phyloP scores from a whole-genome alignment of 805 yeast species.

The Ogataea trehalophila region DNA sequence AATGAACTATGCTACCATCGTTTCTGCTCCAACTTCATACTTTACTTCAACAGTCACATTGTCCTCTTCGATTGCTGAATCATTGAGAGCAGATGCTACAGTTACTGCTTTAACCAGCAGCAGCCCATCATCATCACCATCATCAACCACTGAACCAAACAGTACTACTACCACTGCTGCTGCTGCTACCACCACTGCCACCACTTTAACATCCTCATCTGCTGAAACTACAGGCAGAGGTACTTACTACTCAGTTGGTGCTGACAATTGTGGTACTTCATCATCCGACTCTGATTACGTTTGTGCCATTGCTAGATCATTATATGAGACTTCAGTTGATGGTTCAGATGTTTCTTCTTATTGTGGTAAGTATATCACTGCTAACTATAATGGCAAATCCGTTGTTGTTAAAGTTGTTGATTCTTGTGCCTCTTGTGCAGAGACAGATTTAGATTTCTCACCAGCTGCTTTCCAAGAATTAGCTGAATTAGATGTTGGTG shows the following conservation, averaged over 20 bases:
- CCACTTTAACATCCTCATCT: constrained; percentile 1
- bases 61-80: background rate
- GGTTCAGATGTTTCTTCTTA: constrained; percentile 31
- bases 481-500: constrained; percentile 43
- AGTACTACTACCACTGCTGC: constrained; percentile 4
- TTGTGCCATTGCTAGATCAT: constrained; percentile 43
- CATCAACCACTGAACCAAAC: constrained; percentile 1
- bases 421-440: constrained; percentile 45
- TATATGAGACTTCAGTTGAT: constrained; percentile 30
- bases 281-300: constrained; percentile 39
- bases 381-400: constrained; percentile 41
- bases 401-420: constrained; percentile 52
- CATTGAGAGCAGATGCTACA: constrained; percentile 1
- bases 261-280: constrained; percentile 48
- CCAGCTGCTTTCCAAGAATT: constrained; percentile 46
- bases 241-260: constrained; percentile 41
- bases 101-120: constrained; percentile 5
- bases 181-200: constrained; percentile 2
- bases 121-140: too few relatives aligned
- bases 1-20: too few relatives aligned
- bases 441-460: constrained; percentile 46
- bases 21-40: too few relatives aligned
- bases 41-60: background rate
- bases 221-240: constrained; percentile 37
- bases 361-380: constrained; percentile 48